These are phyloP conservation scores for Neltuma alba DNA, from an alignment of 306 rosid species.

Conservation along the genomic window DNA sequence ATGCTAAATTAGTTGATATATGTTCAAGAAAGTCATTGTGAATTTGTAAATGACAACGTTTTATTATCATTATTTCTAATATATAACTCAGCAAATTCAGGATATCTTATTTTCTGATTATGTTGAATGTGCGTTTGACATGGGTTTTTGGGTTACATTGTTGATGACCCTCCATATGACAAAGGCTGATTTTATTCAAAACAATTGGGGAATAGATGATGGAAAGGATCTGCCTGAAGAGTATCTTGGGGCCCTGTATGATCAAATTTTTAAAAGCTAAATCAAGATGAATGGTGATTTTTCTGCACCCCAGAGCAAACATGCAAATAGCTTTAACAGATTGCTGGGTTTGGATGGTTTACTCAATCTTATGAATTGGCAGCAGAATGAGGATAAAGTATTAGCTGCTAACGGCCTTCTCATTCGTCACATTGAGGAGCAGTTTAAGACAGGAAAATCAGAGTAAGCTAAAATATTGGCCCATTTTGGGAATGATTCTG, in stretches of 20 bases:
- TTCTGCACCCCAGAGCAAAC: slow-evolving; percentile 90
- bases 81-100: no score
- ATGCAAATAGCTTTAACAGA: no score
- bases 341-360: no score
- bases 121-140: slow-evolving; percentile 31
- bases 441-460: slow-evolving; percentile 92
- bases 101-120: slow-evolving; percentile 28
- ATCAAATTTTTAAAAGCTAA: slow-evolving; percentile 88
- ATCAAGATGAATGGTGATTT: slow-evolving; percentile 90
- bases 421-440: no score
- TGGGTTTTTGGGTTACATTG: slow-evolving; percentile 40
- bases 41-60: slow-evolving; percentile 25
- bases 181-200: slow-evolving; percentile 91
- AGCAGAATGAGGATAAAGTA: no score
- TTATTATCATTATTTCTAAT: slow-evolving; percentile 14
- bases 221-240: no score
- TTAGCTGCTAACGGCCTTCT: no score
- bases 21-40: slow-evolving; percentile 19
- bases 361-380: no score
- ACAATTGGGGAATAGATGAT: slow-evolving; percentile 90
- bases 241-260: no score
- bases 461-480: slow-evolving; percentile 68
- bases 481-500: slow-evolving; percentile 21
- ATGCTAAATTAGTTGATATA: slow-evolving; percentile 17
- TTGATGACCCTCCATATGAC: slow-evolving; percentile 75